A percentile compares a stretch with the other conserved stretches of the same genome.
phyloP scores from a whole-genome alignment of 345 rosid genomes.

The Acer saccharum region DNA sequence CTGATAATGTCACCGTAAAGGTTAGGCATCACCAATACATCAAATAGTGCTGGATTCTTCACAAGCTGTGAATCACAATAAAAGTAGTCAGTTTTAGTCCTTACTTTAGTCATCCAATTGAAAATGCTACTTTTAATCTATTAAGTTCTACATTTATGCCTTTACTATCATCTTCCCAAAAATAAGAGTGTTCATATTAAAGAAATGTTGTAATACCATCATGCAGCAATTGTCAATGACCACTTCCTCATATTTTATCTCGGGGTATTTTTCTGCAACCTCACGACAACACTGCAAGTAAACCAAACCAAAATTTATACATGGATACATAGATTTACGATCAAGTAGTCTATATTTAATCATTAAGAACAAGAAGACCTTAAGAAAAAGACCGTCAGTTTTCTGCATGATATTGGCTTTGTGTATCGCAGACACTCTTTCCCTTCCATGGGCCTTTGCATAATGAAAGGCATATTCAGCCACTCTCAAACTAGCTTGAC shows the following conservation, averaged over 20 bases:
- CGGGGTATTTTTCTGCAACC: slow-evolving; percentile 98
- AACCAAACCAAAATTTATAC: slow-evolving; percentile 14
- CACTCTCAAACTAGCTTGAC: slow-evolving; percentile 97
- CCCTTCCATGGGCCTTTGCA: slow-evolving; percentile 95
- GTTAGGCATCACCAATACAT: slow-evolving; percentile 99
- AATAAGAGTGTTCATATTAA: background rate
- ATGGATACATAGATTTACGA: background rate
- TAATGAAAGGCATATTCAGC: slow-evolving; percentile 98
- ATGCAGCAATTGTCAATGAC: slow-evolving; percentile 99
- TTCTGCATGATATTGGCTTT: slow-evolving; percentile 99
- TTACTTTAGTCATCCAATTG: slow-evolving; percentile 5
- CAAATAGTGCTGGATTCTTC: slow-evolving; percentile 97
- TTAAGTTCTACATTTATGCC: background rate
- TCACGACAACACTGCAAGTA: slow-evolving; percentile 95
- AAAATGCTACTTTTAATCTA: background rate
- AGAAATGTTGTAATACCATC: slow-evolving; percentile 64
- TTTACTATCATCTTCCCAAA: background rate
- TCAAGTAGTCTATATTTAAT: background rate
- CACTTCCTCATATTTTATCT: slow-evolving; percentile 92
- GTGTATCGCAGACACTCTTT: slow-evolving; percentile 96
- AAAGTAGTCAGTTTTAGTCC: slow-evolving; percentile 17
- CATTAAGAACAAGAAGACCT: slow-evolving; percentile 42
- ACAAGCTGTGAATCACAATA: slow-evolving; percentile 67
- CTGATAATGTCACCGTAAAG: slow-evolving; percentile 99
- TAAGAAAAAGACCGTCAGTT: slow-evolving; percentile 97